A percentile compares a stretch with the other conserved stretches of the same genome.
These are phyloP conservation scores for Dactylellina haptotyla DNA, from an alignment of 2,329 filamentous ascomycete genomes.

Conservation along the genomic window DNA sequence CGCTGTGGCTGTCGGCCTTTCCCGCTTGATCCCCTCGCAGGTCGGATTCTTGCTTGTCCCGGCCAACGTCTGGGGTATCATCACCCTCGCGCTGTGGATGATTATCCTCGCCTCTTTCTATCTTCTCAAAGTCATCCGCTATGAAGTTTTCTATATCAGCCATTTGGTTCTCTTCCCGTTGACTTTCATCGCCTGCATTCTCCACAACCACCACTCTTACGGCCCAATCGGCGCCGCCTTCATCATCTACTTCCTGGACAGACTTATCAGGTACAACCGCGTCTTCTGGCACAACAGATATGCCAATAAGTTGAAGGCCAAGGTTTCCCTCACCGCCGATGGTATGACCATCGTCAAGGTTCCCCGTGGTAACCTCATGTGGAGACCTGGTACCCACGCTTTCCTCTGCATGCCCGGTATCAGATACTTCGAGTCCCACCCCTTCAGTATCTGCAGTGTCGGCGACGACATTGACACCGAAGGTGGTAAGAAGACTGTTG, in stretches of 20 bases:
- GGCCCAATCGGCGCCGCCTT: constrained; percentile 46
- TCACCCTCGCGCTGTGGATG: constrained; percentile 48
- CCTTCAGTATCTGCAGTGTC: constrained; percentile 46
- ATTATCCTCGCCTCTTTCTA: constrained; percentile 54
- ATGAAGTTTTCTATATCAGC: constrained; percentile 51
- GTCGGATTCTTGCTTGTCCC: constrained; percentile 48
- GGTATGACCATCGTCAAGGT: constrained; percentile 53
- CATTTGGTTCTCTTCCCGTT: constrained; percentile 50
- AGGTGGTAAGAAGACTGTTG: constrained; percentile 52
- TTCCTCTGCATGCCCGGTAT: constrained; percentile 51
- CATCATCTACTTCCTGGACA: constrained; percentile 43
- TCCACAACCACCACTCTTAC: constrained; percentile 49
- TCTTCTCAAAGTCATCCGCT: constrained; percentile 50
- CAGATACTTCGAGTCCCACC: constrained; percentile 49
- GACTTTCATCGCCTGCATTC: constrained; percentile 49
- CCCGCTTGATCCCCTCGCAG: constrained; percentile 49
- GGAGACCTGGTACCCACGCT: constrained; percentile 48
- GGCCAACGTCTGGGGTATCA: constrained; percentile 53
- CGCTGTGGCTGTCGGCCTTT: constrained; percentile 50
- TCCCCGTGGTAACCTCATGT: constrained; percentile 50
- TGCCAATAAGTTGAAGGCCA: constrained; percentile 48
- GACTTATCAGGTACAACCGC: constrained; percentile 44
- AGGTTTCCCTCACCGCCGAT: constrained; percentile 43
- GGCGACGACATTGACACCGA: constrained; percentile 54
- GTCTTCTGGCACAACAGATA: constrained; percentile 53